Base-by-base conservation (phyloP, 441 rosid species). In the Gossypium gossypioides region DNA sequence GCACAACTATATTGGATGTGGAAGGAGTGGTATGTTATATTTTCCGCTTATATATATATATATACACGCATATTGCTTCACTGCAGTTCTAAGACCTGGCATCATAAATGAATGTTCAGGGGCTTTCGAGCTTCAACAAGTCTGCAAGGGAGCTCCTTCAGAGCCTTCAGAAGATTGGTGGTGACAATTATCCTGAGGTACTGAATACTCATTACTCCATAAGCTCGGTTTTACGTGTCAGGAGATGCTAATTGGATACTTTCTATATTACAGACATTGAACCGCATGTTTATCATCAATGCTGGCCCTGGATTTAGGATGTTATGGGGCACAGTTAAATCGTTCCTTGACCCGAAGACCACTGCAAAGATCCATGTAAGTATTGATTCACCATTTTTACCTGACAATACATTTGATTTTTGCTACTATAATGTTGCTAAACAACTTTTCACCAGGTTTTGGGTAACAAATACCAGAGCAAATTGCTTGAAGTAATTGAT, bases 151-250 rank as follows among this genome's bases (percentile, higher is more conserved):
- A 95, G 42, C 96, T 95, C 22, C 81, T 95, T 73, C 65, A 76
- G 64, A 80, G 87, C 40, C 79, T 95, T 69, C 91, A 86, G 69
- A 95, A 91, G 87, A 85, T 95, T 60, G 98, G 92, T 69, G 89
- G 91, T 9, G 96, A 89, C 70, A 95, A 92, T 72, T 95, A 92
- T 22, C 99, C 99, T 13, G 98, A 95, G 99, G 97, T 89, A 83
- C 12, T 52, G 22, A 19, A 19, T 1, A 21, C n/a, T 57, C 48
- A 13, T 25, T 72, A 64, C 34, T 40, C 50, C 68, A 40, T 64
- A 42, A 21, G 10, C 19, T 42, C 69, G 0, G 18, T 40, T 42
- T 65, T 6, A 65, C n/a, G 2, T 37, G 27, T 4, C 18, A 48
- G 22, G 3, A 6, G 71, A 71, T 40, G 71, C 78, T 74, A 37